Conservation (phyloP, 164 flowering plant species). For the Cinnamomum micranthum region DNA sequence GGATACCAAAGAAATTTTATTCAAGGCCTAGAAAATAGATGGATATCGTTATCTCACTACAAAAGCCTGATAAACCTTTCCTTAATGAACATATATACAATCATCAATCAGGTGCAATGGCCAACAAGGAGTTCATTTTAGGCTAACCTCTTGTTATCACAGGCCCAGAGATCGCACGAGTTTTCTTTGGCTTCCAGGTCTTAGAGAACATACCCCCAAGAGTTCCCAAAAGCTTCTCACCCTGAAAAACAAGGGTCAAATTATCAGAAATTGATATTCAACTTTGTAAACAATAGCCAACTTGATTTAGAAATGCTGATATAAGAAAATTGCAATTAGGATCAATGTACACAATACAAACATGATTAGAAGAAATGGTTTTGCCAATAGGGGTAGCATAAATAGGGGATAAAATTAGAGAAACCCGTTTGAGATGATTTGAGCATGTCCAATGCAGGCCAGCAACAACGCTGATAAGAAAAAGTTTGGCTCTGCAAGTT, state of each 20-base stretch:
- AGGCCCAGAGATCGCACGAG: slow-evolving; percentile 64
- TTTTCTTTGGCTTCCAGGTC: slow-evolving; percentile 95
- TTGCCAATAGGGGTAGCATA: neutral
- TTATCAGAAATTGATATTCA: neutral
- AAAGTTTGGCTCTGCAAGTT: too few species aligned
- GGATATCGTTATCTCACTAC: too few species aligned
- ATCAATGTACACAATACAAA: neutral
- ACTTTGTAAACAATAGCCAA: neutral
- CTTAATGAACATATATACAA: neutral
- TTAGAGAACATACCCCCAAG: slow-evolving; percentile 89
- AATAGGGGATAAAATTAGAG: too few species aligned
- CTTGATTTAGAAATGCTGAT: neutral
- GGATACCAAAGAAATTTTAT: too few species aligned
- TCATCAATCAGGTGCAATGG: neutral
- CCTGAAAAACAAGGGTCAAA: slow-evolving; percentile 22
- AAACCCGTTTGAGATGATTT: too few species aligned
- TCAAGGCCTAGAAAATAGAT: too few species aligned
- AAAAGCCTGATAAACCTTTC: too few species aligned
- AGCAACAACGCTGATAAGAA: too few species aligned
- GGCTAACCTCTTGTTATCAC: slow-evolving; percentile 41
- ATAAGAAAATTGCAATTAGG: neutral
- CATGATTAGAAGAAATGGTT: neutral
- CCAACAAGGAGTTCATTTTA: neutral
- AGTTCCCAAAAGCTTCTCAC: slow-evolving; percentile 56
- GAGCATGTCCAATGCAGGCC: too few species aligned